Base-by-base conservation (phyloP, 2,329 filamentous ascomycete species). In the Furcasterigmium sp. region DNA sequence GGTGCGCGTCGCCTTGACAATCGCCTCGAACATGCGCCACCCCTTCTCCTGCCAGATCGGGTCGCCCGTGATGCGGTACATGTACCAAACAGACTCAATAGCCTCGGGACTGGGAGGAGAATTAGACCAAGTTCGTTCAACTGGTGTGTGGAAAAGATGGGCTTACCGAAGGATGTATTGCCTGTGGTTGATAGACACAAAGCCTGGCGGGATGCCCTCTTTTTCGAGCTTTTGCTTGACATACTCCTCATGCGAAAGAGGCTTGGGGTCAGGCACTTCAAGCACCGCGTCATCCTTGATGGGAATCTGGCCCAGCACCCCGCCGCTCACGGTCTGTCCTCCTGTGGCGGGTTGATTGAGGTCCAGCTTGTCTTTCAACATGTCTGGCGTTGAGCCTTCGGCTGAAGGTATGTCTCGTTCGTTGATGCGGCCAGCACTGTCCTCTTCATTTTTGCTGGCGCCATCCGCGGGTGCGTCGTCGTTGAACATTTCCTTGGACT, bases 21-120 rank as follows among this genome's bases (percentile, higher is more conserved):
- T 80, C 17, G 84, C 73, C 49, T 81, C 67, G 59, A 89, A 95
- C 87, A 95, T 94, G 39, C 72, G 70, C 90, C 90, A 95, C 14
- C 87, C 91, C 51, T 85, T 84, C 21, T 94, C 87, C 59, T 85
- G 84, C 75, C 87, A 89, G 5, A 65, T 62, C 2, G 73, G 65
- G 50, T 93, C 85, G 38, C 88, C 90, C 0, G 88, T 94, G 63
- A 94, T 88, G 57, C 90, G 86, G 67, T 94, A 93, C 72, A 94
- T 84, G 66, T 91, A 87, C 76, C 89, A 94, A 13, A 94, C 82
- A 1, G 84, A 89, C 56, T 95, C 89, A 53, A 95, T 90, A 1
- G 87, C 87, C 68, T 95, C 89, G 17, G 88, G 87, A 18, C 85
- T 86, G 50, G 46, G 5, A n/a, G 9, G 8, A 15, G 37, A 60